Percentiles rank a stretch among this genome's conserved stretches.
Evolutionary conservation across 345 rosid genomes (phyloP).

Genomic region (Linum usitatissimum): DNA sequence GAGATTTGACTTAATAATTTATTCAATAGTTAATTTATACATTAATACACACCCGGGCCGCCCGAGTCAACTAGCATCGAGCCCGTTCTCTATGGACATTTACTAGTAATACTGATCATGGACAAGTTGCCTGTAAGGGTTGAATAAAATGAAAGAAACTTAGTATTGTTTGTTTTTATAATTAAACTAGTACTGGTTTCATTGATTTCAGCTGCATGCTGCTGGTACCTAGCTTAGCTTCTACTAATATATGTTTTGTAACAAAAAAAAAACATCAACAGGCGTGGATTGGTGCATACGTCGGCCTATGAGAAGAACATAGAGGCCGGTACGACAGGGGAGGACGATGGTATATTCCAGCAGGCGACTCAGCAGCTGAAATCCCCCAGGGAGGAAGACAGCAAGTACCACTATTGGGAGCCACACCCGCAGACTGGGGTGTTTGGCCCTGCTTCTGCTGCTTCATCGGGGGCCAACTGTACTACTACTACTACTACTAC

Average conservation of each 20-base stretch:
- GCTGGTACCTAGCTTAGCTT: conserved; percentile 18
- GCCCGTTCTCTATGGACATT: too few relatives aligned
- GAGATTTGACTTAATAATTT: too few relatives aligned
- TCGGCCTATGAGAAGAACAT: conserved; percentile 77
- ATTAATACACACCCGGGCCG: too few relatives aligned
- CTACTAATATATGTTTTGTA: too few relatives aligned
- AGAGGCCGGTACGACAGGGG: conserved; percentile 43
- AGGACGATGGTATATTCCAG: conserved; percentile 58
- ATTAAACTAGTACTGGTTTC: too few relatives aligned
- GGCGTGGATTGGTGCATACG: conserved; percentile 23
- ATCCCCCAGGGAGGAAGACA: background rate
- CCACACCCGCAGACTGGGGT: conserved; percentile 91
- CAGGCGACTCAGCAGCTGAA: conserved; percentile 34
- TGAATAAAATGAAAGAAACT: too few relatives aligned
- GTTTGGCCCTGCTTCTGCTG: conserved; percentile 49
- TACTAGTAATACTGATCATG: too few relatives aligned
- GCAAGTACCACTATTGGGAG: conserved; percentile 45
- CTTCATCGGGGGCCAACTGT: conserved; percentile 8
- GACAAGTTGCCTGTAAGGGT: too few relatives aligned
- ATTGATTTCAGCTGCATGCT: conserved; percentile 10
- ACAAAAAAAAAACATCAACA: too few relatives aligned
- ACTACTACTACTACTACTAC: conserved; percentile 7
- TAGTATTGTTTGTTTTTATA: too few relatives aligned
- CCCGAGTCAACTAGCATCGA: too few relatives aligned
- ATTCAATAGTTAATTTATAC: too few relatives aligned